These are phyloP conservation scores for Melaleuca alternifolia DNA, from an alignment of 345 rosid genomes.

Conservation along the genomic window DNA sequence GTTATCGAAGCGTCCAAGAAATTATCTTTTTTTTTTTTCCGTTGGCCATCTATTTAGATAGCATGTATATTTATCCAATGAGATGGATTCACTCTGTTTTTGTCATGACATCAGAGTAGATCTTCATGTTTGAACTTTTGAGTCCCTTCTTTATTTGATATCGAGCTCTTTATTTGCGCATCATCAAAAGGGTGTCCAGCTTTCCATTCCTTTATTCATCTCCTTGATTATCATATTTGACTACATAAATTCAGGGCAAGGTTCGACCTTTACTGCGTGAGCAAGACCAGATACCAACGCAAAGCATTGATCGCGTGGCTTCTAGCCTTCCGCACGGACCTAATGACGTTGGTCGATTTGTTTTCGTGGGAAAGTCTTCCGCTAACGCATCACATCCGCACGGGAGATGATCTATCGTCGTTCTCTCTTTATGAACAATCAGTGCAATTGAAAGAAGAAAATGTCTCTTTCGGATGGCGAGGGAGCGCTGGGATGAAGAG, in stretches of 20 bases:
- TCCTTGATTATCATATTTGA: background rate
- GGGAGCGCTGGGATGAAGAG: background rate
- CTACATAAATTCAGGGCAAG: background rate
- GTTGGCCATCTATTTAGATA: background rate
- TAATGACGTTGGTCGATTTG: background rate
- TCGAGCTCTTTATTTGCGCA: background rate
- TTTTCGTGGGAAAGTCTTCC: background rate
- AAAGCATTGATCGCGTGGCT: background rate
- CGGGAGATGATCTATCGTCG: background rate
- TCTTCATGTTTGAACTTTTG: background rate
- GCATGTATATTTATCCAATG: background rate
- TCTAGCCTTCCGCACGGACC: background rate
- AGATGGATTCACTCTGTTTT: background rate
- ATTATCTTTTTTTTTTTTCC: background rate
- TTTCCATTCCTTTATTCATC: background rate
- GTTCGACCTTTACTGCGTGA: background rate
- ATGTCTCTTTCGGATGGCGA: background rate
- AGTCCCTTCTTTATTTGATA: background rate
- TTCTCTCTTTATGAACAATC: too few relatives aligned
- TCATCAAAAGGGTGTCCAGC: background rate
- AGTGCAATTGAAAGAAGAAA: background rate
- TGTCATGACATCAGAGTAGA: background rate
- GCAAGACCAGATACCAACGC: background rate
- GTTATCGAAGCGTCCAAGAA: background rate
- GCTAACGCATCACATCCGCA: background rate